Percentiles rank a stretch among this genome's conserved stretches.
Conservation (phyloP, 306 rosid genomes). For the Prunus fruticosa region DNA sequence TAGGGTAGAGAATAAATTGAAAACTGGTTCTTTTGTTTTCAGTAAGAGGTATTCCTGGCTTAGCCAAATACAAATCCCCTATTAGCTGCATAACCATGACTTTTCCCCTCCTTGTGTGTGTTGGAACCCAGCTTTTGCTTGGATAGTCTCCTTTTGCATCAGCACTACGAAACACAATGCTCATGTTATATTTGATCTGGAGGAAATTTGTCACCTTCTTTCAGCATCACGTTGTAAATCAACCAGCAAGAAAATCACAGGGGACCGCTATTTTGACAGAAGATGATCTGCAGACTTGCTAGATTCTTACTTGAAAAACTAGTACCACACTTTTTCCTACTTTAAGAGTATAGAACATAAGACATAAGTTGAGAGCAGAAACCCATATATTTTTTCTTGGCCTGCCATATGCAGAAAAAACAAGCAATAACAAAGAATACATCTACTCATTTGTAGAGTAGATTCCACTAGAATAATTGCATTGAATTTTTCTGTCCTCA, state of each 20-base stretch:
- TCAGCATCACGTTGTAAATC: neutral
- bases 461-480: too few species aligned
- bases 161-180: neutral
- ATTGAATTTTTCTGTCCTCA: too few species aligned
- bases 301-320: neutral
- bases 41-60: neutral
- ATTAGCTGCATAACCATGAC: neutral
- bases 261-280: neutral
- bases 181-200: neutral
- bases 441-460: too few species aligned
- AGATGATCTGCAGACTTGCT: neutral
- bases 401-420: too few species aligned
- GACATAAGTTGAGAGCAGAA: neutral
- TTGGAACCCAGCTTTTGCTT: neutral
- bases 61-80: neutral
- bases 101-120: neutral
- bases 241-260: neutral
- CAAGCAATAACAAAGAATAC: too few species aligned
- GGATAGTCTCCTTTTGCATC: neutral
- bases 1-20: neutral
- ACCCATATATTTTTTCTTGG: neutral
- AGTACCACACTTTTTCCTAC: neutral
- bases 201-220: neutral
- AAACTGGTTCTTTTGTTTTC: slow-evolving; percentile 1
- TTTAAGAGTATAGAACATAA: neutral